Evolutionary conservation across 805 yeast species (phyloP), one percentile per base, ranked within the genome.

Genomic region (Sungouiella thailandica): DNA sequence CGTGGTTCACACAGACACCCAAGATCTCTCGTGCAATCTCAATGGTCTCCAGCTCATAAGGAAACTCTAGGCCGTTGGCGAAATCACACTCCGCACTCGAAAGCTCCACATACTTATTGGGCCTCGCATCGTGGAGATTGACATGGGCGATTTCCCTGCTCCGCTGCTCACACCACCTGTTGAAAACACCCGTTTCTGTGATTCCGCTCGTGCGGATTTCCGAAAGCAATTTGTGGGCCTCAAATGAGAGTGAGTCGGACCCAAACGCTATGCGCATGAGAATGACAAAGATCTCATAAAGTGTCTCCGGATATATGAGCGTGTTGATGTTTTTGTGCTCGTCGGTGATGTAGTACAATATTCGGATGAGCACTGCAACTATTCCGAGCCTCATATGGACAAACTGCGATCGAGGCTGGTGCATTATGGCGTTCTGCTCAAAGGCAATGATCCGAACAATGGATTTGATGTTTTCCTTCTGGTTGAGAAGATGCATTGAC

Each of bases 1-100:
- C 88, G 48, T 80, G 79, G 4, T 86, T 81, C 8, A 79, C 72
- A 39, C 79, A 76, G 17, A 71, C 68, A 38, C 80, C 86, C 34
- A 87, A 60, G 13, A 86, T 71, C 41, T 80, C 84, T 41, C 86
- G 65, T 0, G 94, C 80, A 49, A 80, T 60, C 41, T 80, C 86
- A 24, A 82, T 75, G 3, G 78, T 75, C 37, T 74, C 78, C 36
- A 67, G 73, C 36, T 75, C 79, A 48, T 78, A 80, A 5, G 76
- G 72, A 39, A 77, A 69, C 48, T 79, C 85, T 10, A 78, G 50
- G 1, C 85, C 85, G 48, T 79, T 78, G 31, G 78, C 65, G 30
- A 60, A 58, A 7, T 65, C 68, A 32, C 65, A 54, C 44, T 72
- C 75, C 4, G 38, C 39, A 17, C 27, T 33, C 17, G 41, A 41